Base-by-base conservation (phyloP, 306 rosid genomes). In the Hylodesmum podocarpum region DNA sequence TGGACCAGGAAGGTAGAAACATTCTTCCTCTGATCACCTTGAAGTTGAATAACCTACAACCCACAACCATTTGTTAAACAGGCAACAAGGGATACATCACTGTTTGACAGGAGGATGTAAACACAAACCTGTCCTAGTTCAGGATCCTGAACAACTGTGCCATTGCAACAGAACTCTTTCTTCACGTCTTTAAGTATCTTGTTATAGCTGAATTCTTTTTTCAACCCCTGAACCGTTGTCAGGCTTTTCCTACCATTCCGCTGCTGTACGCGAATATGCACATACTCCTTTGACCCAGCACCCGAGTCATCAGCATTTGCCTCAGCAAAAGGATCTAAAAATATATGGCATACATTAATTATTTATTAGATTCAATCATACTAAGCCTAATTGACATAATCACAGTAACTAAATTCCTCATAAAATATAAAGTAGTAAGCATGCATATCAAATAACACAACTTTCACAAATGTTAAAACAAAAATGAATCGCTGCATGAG, bases 151-250 rank as follows among this genome's bases (percentile, higher is more conserved):
- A 93, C 97, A 28, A 93, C 97, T 3, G 97, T 93, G 58, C 97
- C 97, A 87, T 93, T 93, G 83, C 97, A 93, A 84, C 96, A 91
- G 76, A 91, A 91, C 53, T 91, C 96, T 78, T 91, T 91, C 86
- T 91, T 91, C 19, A 91, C 92, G 86, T 93, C 96, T 76, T 93
- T 93, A 36, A 93, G 94, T 49, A 93, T 93, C 86, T 90, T 93
- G 84, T 87, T 93, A 57, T 93, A 93, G 88, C 97, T 93, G 82
- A 82, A 92, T 28, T 92, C 97, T 75, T 90, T 92, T 90, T 92
- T 92, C 91, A 92, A 82, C 63, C 97, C 97, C 89, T 93, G 97
- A 75, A 93, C 97, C 44, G 97, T 93, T 12, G 97, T 93, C 81
- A 93, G 84, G 78, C 96, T 93, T 82, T 93, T 93, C 25, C 97